Conservation (phyloP, 768 basidiomycete genomes). For the Auriscalpium orientale region DNA sequence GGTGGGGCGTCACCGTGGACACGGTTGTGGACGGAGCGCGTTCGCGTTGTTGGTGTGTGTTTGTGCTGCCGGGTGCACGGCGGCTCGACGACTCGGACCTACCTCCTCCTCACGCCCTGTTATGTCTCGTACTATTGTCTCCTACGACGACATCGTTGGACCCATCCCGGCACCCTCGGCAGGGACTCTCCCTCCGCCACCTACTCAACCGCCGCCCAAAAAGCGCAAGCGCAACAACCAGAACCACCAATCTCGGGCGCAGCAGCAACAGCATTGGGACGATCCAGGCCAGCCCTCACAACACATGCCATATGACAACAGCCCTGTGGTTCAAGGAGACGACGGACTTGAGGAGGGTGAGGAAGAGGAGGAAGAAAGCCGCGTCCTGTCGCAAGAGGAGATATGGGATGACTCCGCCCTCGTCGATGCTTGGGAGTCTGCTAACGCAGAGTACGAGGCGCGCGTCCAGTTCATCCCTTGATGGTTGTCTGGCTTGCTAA, state of each 20-base stretch:
- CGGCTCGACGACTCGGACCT: too few species aligned
- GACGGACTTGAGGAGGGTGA: conserved; percentile 26
- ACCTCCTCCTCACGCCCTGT: too few species aligned
- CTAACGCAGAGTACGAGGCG: conserved; percentile 73
- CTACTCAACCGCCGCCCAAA: conserved; percentile 9
- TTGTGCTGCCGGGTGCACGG: too few species aligned
- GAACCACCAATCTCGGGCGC: neutral
- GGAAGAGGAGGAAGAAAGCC: conserved; percentile 44
- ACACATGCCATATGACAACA: conserved; percentile 27
- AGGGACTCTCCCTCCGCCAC: conserved; percentile 4
- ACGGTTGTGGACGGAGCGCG: too few species aligned
- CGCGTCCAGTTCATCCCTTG: conserved; percentile 1
- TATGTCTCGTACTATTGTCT: neutral
- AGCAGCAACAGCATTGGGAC: conserved; percentile 36
- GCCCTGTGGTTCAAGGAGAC: conserved; percentile 10
- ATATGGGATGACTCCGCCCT: conserved; percentile 85
- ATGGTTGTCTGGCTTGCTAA: neutral
- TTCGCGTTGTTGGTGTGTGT: too few species aligned
- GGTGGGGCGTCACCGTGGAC: too few species aligned
- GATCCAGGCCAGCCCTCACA: conserved; percentile 25
- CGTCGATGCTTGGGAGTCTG: conserved; percentile 79
- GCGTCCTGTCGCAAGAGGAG: conserved; percentile 62
- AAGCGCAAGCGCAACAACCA: conserved; percentile 9
- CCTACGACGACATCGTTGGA: neutral
- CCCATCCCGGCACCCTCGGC: conserved; percentile 1